Evolutionary conservation across 306 rosid genomes (phyloP).

Genomic region (Oxytropis ochrocephala): DNA sequence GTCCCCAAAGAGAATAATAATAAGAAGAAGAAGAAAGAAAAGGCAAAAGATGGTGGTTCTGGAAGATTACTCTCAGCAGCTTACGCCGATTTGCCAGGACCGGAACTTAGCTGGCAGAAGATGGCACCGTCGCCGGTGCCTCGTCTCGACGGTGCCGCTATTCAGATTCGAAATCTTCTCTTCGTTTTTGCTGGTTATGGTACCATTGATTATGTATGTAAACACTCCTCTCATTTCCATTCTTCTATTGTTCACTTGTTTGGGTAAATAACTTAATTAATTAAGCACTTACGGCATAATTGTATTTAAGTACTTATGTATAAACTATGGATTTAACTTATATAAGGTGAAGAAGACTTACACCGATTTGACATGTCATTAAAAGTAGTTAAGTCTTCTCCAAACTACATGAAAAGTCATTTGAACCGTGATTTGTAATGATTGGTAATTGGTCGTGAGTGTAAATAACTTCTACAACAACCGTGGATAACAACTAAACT

Average conservation of each 20-base stretch:
- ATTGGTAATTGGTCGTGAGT: no score
- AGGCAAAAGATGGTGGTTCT: neutral
- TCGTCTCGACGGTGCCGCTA: slow-evolving; percentile 90
- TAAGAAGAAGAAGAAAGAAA: neutral
- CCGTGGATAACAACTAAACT: no score
- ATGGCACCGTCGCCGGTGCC: slow-evolving; percentile 79
- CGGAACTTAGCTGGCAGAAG: slow-evolving; percentile 62
- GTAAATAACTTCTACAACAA: no score
- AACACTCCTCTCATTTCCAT: neutral
- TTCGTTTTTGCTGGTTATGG: slow-evolving; percentile 92
- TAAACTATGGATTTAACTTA: no score
- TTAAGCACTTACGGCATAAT: no score
- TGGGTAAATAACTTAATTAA: neutral
- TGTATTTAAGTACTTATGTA: no score
- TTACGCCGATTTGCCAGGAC: slow-evolving; percentile 81
- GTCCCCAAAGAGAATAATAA: neutral
- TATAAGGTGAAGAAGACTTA: no score
- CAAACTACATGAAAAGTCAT: no score
- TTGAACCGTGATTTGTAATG: no score
- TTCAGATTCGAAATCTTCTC: slow-evolving; percentile 70
- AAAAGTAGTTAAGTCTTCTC: no score
- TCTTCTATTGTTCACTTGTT: no score
- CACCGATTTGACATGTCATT: no score
- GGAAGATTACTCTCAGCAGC: slow-evolving; percentile 59
- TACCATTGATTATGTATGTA: slow-evolving; percentile 47